Evolutionary conservation across 176 grass and related monocot genomes (phyloP).

Genomic region (Musa acuminata): DNA sequence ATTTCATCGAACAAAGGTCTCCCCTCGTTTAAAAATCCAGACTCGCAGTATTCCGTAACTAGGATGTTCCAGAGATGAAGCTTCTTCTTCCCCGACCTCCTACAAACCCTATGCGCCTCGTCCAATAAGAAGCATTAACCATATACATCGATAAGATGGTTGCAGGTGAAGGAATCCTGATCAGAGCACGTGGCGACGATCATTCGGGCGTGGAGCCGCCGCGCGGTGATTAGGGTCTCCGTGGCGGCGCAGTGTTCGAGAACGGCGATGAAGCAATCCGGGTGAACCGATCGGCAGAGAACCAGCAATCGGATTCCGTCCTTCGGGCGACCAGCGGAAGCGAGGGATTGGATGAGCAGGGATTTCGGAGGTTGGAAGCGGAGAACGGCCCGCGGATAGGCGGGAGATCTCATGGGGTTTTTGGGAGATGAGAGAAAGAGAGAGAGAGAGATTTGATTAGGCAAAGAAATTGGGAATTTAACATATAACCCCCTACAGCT

Average conservation of each 20-base stretch:
- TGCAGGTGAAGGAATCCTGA: constrained; percentile 13
- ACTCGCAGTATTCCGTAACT: constrained; percentile 10
- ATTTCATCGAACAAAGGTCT: constrained; percentile 19
- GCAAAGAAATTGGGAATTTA: neutral
- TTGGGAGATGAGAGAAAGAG: neutral
- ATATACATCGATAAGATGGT: constrained; percentile 21
- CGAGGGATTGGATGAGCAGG: constrained; percentile 9
- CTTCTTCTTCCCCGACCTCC: constrained; percentile 12
- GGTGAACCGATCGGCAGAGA: neutral
- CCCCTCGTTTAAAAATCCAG: constrained; percentile 20
- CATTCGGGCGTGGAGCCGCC: constrained; percentile 24
- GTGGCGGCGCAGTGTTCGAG: neutral
- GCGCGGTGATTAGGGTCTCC: neutral
- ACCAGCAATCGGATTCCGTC: constrained; percentile 10
- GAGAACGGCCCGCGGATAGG: neutral
- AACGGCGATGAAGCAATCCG: constrained; percentile 11
- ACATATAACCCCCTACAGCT: no score
- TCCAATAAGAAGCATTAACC: constrained; percentile 10
- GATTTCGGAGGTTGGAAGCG: neutral
- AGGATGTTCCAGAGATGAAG: constrained; percentile 24
- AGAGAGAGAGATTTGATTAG: neutral
- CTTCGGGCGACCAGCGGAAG: constrained; percentile 3
- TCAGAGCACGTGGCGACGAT: constrained; percentile 6
- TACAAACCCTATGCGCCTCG: constrained; percentile 12
- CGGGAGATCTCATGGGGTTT: constrained; percentile 5